Evolutionary conservation across 768 basidiomycete species (phyloP), one percentile per base, ranked within the genome.

Genomic region (Boletus rubropictus): DNA sequence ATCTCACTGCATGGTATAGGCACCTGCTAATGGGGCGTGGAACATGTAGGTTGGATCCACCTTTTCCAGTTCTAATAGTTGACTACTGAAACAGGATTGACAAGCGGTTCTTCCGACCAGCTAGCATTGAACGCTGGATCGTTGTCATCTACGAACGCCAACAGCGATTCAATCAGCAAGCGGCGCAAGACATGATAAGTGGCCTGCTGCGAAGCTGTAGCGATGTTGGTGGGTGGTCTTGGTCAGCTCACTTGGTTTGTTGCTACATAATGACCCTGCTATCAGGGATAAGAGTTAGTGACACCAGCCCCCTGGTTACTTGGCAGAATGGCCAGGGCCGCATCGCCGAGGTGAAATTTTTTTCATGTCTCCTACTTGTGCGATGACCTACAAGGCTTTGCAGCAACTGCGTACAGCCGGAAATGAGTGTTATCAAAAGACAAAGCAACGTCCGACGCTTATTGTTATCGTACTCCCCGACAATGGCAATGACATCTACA

Each of bases 391-490:
- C 0, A 2, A 27, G 7, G 5, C 14, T 44, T 45, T 44, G 3
- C 45, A 79, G 65, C 74, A 79, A 64, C 63, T 89, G 15, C 69
- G 68, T n/a, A 59, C 58, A 3, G 74, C 72, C 4, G 87, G 86
- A 10, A 52, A 54, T 1, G 73, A 72, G 20, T 77, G 75, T 49
- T 65, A 61, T 39, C 54, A 63, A 22, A 73, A 69, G 55, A 66
- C 64, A 27, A 65, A 65, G 8, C 63, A 57, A 5, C 65, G 69
- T 1, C 85, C 87, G 1, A 70, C 69, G 7, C 70, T 90, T 3
- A 71, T 88, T 20, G 78, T 89, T 1, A 76, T 81, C 22, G 62
- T 90, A 33, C 71, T 90, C 17, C 89, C 87, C 0, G 84, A 89
- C 51, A 78, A 77, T 2, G 84, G 81, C 1, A 81, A 84, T 34